These are phyloP conservation scores for Cryptococcus neoformans DNA, from an alignment of 1,284 basidiomycete genomes.

Conservation along the genomic window DNA sequence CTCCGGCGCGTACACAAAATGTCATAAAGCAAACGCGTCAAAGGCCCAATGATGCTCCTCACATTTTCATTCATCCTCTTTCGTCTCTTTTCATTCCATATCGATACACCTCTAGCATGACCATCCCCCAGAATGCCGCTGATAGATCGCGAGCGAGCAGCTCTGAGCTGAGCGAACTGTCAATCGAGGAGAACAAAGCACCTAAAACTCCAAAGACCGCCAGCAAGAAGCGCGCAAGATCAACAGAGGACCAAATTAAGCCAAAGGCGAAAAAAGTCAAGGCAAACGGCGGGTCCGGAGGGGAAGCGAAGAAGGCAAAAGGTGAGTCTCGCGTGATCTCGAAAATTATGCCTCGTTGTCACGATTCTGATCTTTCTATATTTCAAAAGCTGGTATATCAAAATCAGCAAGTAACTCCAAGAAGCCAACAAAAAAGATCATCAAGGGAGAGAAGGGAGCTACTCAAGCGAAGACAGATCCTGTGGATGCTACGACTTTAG, in stretches of 20 bases:
- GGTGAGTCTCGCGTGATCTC: background rate
- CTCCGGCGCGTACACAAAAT: too few relatives aligned
- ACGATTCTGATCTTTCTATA: background rate
- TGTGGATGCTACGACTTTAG: background rate
- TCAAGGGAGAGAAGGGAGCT: background rate
- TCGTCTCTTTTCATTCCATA: too few relatives aligned
- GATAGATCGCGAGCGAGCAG: background rate
- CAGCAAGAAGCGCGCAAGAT: slow-evolving; percentile 1
- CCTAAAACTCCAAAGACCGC: background rate
- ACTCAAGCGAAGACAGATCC: too few relatives aligned
- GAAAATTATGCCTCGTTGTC: background rate
- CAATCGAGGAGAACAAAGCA: background rate
- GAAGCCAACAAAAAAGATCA: background rate
- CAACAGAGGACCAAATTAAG: background rate
- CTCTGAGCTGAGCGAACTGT: slow-evolving; percentile 1
- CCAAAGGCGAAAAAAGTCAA: background rate
- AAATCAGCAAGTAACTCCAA: background rate
- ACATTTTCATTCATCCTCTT: too few relatives aligned
- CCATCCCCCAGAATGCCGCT: too few relatives aligned
- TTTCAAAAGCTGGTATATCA: background rate
- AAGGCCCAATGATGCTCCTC: too few relatives aligned
- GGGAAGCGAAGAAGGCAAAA: background rate
- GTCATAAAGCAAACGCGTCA: too few relatives aligned
- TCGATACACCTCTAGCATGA: too few relatives aligned
- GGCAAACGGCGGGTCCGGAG: background rate